A percentile compares a stretch with the other conserved stretches of the same genome.
Evolutionary conservation across 169 alveolate species (phyloP).

Genomic region (Babesia bigemina): DNA sequence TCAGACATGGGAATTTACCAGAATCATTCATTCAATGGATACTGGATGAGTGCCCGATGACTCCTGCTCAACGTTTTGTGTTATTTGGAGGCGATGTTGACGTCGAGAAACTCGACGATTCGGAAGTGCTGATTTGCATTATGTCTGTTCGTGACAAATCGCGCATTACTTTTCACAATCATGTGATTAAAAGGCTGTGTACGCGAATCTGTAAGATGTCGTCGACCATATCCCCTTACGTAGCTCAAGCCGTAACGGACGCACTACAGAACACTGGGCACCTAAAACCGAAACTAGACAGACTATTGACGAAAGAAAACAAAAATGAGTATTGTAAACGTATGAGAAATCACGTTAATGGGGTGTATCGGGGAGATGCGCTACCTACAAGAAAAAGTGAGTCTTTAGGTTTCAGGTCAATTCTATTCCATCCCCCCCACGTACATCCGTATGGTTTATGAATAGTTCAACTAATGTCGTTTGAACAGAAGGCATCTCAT

Average conservation of each 20-base stretch:
- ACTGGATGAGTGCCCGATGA: not conserved
- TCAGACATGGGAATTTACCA: conserved; percentile 5
- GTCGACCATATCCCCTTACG: not conserved
- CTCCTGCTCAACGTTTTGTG: conserved; percentile 14
- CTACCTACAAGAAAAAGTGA: not conserved
- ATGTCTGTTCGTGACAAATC: conserved; percentile 2
- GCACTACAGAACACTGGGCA: conserved; percentile 17
- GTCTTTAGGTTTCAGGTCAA: not conserved
- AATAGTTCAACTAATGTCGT: not conserved
- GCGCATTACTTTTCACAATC: not conserved
- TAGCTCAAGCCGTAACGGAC: not conserved
- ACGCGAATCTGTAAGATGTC: conserved; percentile 17
- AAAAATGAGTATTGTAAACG: not conserved
- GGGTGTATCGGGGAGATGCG: not conserved
- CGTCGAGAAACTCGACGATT: not conserved
- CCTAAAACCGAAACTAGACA: conserved; percentile 28
- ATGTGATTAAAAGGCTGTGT: conserved; percentile 19
- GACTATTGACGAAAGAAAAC: conserved; percentile 6
- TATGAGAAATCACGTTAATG: not conserved
- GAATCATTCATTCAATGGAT: not conserved
- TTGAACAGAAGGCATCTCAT: too few species aligned
- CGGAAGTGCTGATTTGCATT: conserved; percentile 24
- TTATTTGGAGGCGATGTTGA: conserved; percentile 16
- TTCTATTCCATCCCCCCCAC: conserved; percentile 2
- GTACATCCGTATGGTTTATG: not conserved